Conservation (phyloP, 2,329 filamentous ascomycete species). For the Aspergillus latus region DNA sequence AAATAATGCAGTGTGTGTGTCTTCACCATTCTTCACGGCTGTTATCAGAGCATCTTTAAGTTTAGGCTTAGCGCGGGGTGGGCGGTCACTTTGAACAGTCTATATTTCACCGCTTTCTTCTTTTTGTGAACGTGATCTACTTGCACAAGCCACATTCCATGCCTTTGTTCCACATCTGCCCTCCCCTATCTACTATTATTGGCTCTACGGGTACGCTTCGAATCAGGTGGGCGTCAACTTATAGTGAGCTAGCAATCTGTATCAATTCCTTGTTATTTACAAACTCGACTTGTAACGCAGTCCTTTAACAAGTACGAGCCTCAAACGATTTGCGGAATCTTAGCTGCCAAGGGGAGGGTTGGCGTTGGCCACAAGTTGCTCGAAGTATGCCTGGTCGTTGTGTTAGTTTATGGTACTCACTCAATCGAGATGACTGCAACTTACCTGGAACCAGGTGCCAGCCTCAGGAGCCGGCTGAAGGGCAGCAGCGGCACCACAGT, state of each 20-base stretch:
- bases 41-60: conserved; percentile 27
- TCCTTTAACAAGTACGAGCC: not conserved
- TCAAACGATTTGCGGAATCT: conserved; percentile 9
- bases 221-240: too few relatives aligned
- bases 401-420: conserved; percentile 1
- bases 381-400: conserved; percentile 28
- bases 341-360: conserved; percentile 24
- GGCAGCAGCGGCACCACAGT: conserved; percentile 56
- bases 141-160: not conserved
- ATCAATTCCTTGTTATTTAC: too few relatives aligned
- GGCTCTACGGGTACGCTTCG: too few relatives aligned
- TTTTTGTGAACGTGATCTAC: too few relatives aligned
- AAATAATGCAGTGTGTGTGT: conserved; percentile 22
- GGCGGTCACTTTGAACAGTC: conserved; percentile 22
- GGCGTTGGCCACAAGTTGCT: conserved; percentile 30
- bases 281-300: not conserved
- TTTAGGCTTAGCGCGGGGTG: conserved; percentile 31
- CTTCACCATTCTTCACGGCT: conserved; percentile 18
- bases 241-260: too few relatives aligned
- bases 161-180: not conserved
- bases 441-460: conserved; percentile 63
- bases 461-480: conserved; percentile 68
- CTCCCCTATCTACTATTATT: not conserved
- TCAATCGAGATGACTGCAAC: conserved; percentile 31
- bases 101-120: conserved; percentile 21